phyloP scores from a whole-genome alignment of 1,284 basidiomycete species.

The Xerocomus cyaneibrunnescens region DNA sequence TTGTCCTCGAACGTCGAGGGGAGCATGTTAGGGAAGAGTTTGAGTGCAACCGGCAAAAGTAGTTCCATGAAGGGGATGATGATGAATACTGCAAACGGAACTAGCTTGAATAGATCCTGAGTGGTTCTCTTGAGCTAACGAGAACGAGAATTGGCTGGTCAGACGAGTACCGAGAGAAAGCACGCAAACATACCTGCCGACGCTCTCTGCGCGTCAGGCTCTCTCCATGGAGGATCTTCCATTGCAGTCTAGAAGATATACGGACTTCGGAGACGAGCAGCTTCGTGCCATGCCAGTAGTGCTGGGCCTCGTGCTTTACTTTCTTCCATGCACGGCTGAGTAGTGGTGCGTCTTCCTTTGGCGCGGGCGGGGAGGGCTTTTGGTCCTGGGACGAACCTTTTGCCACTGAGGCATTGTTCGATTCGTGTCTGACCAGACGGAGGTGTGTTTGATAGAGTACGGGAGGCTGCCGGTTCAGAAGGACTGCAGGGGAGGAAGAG shows the following conservation, averaged over 20 bases:
- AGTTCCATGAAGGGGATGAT: constrained; percentile 99
- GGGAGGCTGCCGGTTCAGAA: constrained; percentile 11
- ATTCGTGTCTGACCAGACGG: constrained; percentile 18
- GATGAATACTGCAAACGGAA: constrained; percentile 95
- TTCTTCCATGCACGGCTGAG: constrained; percentile 77
- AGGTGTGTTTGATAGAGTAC: not conserved
- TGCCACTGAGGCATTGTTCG: constrained; percentile 8
- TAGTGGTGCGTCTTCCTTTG: constrained; percentile 58
- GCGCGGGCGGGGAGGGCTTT: constrained; percentile 50
- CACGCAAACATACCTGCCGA: constrained; percentile 68
- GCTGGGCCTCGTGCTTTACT: constrained; percentile 93
- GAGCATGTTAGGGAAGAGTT: constrained; percentile 98
- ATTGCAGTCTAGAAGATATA: constrained; percentile 86
- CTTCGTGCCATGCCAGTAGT: constrained; percentile 98
- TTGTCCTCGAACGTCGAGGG: constrained; percentile 99
- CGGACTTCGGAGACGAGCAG: constrained; percentile 93
- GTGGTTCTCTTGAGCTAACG: constrained; percentile 87
- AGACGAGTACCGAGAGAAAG: constrained; percentile 2
- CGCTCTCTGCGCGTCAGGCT: constrained; percentile 90
- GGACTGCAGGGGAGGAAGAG: constrained; percentile 18
- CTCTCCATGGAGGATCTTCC: constrained; percentile 92
- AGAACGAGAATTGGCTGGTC: not conserved
- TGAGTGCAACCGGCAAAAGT: constrained; percentile 94
- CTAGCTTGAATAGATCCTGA: constrained; percentile 86
- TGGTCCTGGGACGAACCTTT: constrained; percentile 33